Evolutionary conservation across 2,329 filamentous ascomycete species (phyloP), one percentile per base, ranked within the genome.

Genomic region (Catunica adiposa): DNA sequence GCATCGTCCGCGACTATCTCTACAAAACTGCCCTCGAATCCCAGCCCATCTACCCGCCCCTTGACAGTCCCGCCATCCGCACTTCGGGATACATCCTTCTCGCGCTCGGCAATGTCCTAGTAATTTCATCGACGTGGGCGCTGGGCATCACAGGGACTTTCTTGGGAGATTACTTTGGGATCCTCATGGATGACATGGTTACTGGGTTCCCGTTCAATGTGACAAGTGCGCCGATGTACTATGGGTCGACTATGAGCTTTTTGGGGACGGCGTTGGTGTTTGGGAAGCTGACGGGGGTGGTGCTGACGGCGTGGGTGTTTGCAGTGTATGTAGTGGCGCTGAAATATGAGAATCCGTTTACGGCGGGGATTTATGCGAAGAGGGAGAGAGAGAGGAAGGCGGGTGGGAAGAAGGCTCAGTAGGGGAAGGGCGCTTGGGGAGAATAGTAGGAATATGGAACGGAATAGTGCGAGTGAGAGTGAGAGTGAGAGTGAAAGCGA

Each of bases 101-200:
- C 63, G 75, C 76, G 26, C 66, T 72, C 38, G 92, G 92, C 58
- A 96, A 95, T 68, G 69, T 84, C 53, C 80, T 98, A 37, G 92
- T 98, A 52, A 64, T 97, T 53, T 83, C 84, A 34, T 92, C 86
- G 59, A 97, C 94, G 71, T 96, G 82, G 81, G 85, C 83, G 34
- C 80, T 98, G 42, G 92, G 92, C 57, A 80, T 98, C 64, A 96
- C 89, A 0, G 92, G 92, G 60, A 98, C 92, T 38, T 98, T 96
- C 67, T 75, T 98, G 37, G 92, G 92, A 63, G 92, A 98, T 73
- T 98, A 98, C 75, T 98, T 97, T 67, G 92, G 92, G 62, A 96
- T 97, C 67, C 76, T 98, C 61, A 94, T 96, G 89, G 90, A 97
- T 66, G 73, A 84, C 62, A 90, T 90, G 64, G 89, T 98, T 54